Evolutionary conservation across 805 yeast species (phyloP).

Genomic region (Wickerhamiella brachini): DNA sequence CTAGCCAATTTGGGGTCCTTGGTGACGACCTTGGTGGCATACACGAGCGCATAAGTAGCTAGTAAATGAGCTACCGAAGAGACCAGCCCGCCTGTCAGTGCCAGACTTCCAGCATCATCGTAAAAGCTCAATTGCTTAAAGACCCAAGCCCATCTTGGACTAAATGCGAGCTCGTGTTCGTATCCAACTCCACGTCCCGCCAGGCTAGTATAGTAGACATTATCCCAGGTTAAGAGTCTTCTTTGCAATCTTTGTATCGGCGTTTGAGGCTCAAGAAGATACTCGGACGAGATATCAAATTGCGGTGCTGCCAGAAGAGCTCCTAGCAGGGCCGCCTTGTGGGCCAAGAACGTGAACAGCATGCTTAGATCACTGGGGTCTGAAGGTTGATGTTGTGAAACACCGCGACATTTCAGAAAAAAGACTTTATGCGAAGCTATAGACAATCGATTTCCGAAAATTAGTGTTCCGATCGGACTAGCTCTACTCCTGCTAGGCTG

Average conservation of each 20-base stretch:
- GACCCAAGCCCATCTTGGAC: slow-evolving; percentile 59
- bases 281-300: slow-evolving; percentile 37
- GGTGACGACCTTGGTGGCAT: slow-evolving; percentile 28
- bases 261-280: slow-evolving; percentile 20
- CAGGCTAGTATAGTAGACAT: slow-evolving; percentile 56
- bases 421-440: no score
- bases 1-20: slow-evolving; percentile 18
- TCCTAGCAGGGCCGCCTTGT: slow-evolving; percentile 27
- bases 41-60: slow-evolving; percentile 33
- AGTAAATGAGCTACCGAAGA: slow-evolving; percentile 44
- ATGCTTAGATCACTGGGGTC: background rate
- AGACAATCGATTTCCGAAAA: no score
- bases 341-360: slow-evolving; percentile 9
- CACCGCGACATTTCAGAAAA: no score
- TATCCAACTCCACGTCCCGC: slow-evolving; percentile 39
- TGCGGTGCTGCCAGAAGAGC: slow-evolving; percentile 29
- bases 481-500: no score
- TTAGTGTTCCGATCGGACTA: no score
- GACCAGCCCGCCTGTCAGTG: slow-evolving; percentile 35
- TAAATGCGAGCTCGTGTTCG: slow-evolving; percentile 87
- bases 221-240: slow-evolving; percentile 65
- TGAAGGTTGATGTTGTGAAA: no score
- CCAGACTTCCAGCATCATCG: slow-evolving; percentile 18
- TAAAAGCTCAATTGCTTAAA: slow-evolving; percentile 20
- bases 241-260: slow-evolving; percentile 10